Evolutionary conservation across 2,329 filamentous ascomycete genomes (phyloP), one percentile per base, ranked within the genome.

Genomic region (Aureobasidium sp.): DNA sequence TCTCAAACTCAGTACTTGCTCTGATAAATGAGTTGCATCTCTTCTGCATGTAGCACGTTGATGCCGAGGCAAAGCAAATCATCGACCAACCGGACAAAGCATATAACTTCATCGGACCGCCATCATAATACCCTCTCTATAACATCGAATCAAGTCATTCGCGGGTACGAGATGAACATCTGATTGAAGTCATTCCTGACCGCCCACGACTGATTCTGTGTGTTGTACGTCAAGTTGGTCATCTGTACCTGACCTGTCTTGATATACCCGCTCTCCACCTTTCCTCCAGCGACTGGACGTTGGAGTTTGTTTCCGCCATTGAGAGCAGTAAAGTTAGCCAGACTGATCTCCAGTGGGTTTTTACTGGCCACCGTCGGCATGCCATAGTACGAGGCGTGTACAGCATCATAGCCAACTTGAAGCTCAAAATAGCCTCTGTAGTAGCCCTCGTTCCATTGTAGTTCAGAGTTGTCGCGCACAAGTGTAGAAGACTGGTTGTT

Each of bases 381-480:
- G 37, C 84, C 87, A 66, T 84, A 90, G 72, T 82, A 90, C 12
- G 78, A 76, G 0, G 87, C 87, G 17, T 80, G 74, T 0, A 87
- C 77, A 36, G 78, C 73, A 9, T 85, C 76, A 12, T 80, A 75
- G 11, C 75, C 78, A 63, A 88, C 76, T 51, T 80, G 78, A 48
- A 90, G 75, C 68, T 87, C 81, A 66, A 84, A 89, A 74, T 90
- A 90, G 1, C 87, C 87, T 15, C 87, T 79, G 71, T 89, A 90
- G 69, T 87, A 89, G 5, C 84, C 73, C 62, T 90, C 87, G 67
- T 86, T 82, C 87, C 87, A 90, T 69, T 87, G 84, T 58, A 90
- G 75, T 71, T 87, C 84, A 1, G 75, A 73, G 70, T 88, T 90
- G 25, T 78, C 73, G 36, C 68, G 69, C 65, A 69, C 58, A 41